phyloP scores from a whole-genome alignment of 2,329 filamentous ascomycete species.

The Calonectria pauciramosa region DNA sequence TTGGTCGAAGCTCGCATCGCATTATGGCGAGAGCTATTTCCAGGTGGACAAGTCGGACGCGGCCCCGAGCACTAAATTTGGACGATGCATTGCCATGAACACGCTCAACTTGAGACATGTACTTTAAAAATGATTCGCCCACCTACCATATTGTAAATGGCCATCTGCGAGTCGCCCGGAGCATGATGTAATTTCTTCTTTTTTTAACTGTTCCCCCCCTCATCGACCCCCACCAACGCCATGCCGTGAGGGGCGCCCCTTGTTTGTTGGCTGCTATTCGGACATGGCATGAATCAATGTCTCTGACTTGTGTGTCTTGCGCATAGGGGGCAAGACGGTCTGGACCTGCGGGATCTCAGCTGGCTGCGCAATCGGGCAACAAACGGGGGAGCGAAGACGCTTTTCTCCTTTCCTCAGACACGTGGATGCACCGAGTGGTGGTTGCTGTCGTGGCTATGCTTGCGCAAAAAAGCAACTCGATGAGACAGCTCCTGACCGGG shows the following conservation, averaged over 20 bases:
- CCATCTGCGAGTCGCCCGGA: background rate
- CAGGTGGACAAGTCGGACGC: background rate
- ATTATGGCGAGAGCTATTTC: conserved; percentile 6
- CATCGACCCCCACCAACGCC: background rate
- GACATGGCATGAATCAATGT: background rate
- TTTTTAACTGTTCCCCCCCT: background rate
- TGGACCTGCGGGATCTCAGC: background rate
- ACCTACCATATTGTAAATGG: background rate
- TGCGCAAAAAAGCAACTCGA: background rate
- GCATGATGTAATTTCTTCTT: conserved; percentile 11
- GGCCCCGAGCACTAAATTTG: background rate
- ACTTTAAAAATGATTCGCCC: background rate
- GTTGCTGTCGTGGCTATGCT: background rate
- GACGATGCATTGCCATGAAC: background rate
- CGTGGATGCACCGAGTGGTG: background rate
- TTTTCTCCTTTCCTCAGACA: background rate
- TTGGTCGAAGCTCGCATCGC: background rate
- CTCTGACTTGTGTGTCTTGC: background rate
- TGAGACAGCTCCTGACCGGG: background rate
- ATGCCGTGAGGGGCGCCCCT: background rate
- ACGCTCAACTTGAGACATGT: conserved; percentile 1
- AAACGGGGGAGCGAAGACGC: background rate
- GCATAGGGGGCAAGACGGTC: background rate
- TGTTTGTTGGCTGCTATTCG: background rate
- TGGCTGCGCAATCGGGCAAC: background rate